Evolutionary conservation across 106 monocot species (phyloP).

Genomic region (Apostasia shenzhenica): DNA sequence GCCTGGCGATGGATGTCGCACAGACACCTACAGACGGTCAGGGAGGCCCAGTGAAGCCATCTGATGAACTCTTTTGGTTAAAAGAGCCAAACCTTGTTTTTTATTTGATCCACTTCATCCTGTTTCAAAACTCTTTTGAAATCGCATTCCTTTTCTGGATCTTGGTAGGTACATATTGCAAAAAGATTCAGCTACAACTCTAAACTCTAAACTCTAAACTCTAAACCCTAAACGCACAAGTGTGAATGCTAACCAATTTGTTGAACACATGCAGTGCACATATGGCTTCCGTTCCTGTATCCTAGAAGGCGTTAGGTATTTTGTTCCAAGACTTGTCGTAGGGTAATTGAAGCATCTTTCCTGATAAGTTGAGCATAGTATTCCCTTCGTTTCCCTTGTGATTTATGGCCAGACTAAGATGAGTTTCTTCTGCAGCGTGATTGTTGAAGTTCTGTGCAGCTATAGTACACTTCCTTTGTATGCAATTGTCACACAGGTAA

Average conservation of each 20-base stretch:
- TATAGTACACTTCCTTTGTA: slow-evolving; percentile 56
- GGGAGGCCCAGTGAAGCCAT: slow-evolving; percentile 30
- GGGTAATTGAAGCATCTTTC: slow-evolving; percentile 27
- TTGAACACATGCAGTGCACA: slow-evolving; percentile 19
- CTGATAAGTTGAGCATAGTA: not conserved
- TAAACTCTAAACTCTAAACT: too few species aligned
- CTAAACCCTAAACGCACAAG: not conserved
- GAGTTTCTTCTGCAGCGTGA: slow-evolving; percentile 25
- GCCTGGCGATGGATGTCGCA: slow-evolving; percentile 36
- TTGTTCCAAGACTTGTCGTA: slow-evolving; percentile 47
- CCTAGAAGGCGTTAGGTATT: slow-evolving; percentile 32
- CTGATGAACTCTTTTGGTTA: slow-evolving; percentile 60
- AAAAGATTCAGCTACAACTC: not conserved
- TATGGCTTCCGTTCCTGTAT: slow-evolving; percentile 70
- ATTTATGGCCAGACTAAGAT: not conserved
- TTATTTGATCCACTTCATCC: slow-evolving; percentile 61
- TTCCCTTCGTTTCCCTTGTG: not conserved
- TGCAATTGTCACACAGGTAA: slow-evolving; percentile 69
- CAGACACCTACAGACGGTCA: slow-evolving; percentile 2
- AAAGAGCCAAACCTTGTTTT: slow-evolving; percentile 33
- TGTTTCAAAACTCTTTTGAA: slow-evolving; percentile 75
- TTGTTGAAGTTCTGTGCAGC: slow-evolving; percentile 55
- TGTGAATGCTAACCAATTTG: not conserved
- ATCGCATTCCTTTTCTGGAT: slow-evolving; percentile 58
- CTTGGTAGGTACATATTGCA: slow-evolving; percentile 20